A percentile compares a stretch with the other conserved stretches of the same genome.
Evolutionary conservation across 2,329 filamentous ascomycete genomes (phyloP).

Genomic region (Chaetomiaceae sp.): DNA sequence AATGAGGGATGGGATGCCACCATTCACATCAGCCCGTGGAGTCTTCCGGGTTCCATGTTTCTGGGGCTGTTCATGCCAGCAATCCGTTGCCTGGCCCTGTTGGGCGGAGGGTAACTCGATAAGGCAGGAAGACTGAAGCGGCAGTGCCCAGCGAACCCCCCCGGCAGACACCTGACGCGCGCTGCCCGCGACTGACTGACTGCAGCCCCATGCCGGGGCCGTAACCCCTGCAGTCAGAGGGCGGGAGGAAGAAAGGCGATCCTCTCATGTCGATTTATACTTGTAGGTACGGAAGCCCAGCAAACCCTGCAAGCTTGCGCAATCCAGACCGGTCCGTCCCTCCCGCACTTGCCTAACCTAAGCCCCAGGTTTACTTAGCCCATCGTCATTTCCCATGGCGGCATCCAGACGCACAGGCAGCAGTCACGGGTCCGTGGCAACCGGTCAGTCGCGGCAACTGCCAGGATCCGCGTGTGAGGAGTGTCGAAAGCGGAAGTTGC

Average conservation of each 20-base stretch:
- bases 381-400: slow-evolving; percentile 18
- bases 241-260: slow-evolving; percentile 7
- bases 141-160: not conserved
- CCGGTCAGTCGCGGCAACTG: slow-evolving; percentile 22
- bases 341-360: slow-evolving; percentile 3
- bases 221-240: not conserved
- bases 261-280: slow-evolving; percentile 12
- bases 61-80: too few species aligned
- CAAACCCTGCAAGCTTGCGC: slow-evolving; percentile 7
- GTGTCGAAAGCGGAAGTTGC: slow-evolving; percentile 27
- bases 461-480: slow-evolving; percentile 27
- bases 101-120: not conserved
- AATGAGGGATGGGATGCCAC: not conserved
- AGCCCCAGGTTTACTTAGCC: not conserved
- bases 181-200: too few species aligned
- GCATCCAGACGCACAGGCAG: slow-evolving; percentile 19
- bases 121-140: not conserved
- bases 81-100: not conserved
- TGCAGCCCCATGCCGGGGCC: not conserved
- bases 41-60: too few species aligned
- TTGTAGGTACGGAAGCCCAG: not conserved
- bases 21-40: too few species aligned
- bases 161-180: not conserved
- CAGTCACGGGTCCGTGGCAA: slow-evolving; percentile 8
- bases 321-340: slow-evolving; percentile 7